Evolutionary conservation across 192 early-diverging fungal genomes (phyloP).

Genomic region (Lunasporangiospora selenospora): DNA sequence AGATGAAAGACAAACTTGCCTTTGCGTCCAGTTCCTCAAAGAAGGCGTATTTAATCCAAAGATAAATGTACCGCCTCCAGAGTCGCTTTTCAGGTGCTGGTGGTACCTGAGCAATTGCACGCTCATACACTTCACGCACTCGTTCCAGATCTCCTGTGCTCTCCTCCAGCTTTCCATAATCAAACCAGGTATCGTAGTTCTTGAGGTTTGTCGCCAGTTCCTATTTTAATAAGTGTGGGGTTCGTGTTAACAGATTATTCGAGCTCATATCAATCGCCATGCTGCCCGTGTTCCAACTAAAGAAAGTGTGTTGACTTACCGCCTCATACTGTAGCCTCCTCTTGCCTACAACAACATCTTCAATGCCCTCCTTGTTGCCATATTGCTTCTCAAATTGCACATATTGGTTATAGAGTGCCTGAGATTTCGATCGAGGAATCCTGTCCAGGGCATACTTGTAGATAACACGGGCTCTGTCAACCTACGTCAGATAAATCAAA

Average conservation of each 20-base stretch:
- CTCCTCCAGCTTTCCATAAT: slow-evolving; percentile 93
- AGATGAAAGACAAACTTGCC: slow-evolving; percentile 31
- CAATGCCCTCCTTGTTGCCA: slow-evolving; percentile 88
- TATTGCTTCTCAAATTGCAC: slow-evolving; percentile 97
- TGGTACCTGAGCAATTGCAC: slow-evolving; percentile 91
- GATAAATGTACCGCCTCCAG: slow-evolving; percentile 97
- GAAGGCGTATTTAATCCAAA: slow-evolving; percentile 98
- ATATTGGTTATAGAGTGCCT: slow-evolving; percentile 94
- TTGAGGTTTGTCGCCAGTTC: slow-evolving; percentile 71
- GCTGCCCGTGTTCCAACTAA: background rate
- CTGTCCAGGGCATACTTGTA: slow-evolving; percentile 95
- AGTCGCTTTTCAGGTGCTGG: slow-evolving; percentile 86
- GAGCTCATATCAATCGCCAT: background rate
- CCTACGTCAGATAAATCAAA: too few species aligned
- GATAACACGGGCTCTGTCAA: slow-evolving; percentile 92
- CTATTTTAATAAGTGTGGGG: background rate
- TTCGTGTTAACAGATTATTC: background rate
- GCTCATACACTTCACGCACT: slow-evolving; percentile 94
- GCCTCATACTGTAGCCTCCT: slow-evolving; percentile 92
- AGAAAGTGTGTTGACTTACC: slow-evolving; percentile 31
- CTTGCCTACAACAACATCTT: slow-evolving; percentile 89
- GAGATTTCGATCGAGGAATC: slow-evolving; percentile 80
- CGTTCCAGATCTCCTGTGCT: slow-evolving; percentile 69
- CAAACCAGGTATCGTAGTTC: slow-evolving; percentile 99
- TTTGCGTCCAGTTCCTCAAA: slow-evolving; percentile 91